Percentiles rank a stretch among this genome's conserved stretches.
Evolutionary conservation across 78 protist species (phyloP).

Genomic region (Trichosphaerium sp.): DNA sequence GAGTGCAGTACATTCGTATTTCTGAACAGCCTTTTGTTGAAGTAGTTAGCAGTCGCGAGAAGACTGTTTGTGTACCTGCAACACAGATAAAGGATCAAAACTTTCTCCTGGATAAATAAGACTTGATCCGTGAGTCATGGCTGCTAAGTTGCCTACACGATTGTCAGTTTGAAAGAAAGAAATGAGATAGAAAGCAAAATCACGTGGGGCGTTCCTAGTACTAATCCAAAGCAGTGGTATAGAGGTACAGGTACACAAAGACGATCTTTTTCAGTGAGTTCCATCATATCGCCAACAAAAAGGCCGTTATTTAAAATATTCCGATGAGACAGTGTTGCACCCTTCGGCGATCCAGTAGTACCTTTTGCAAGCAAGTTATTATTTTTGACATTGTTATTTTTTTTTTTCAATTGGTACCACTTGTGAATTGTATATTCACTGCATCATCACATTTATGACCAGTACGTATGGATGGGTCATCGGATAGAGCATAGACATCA

Average conservation of each 20-base stretch:
- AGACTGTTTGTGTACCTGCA: no score
- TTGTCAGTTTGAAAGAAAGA: no score
- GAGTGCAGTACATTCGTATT: slow-evolving; percentile 44
- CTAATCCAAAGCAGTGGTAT: slow-evolving; percentile 68
- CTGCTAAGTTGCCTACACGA: not conserved
- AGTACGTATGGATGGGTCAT: not conserved
- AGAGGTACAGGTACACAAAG: slow-evolving; percentile 74
- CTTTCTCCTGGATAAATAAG: slow-evolving; percentile 38
- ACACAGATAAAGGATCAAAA: slow-evolving; percentile 19
- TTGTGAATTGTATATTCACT: slow-evolving; percentile 61
- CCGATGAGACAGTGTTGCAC: slow-evolving; percentile 55
- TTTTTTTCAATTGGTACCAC: slow-evolving; percentile 25
- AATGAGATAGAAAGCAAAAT: no score
- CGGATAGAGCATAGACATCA: not conserved
- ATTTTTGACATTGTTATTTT: slow-evolving; percentile 8
- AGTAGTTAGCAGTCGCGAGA: no score
- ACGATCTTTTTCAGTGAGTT: not conserved
- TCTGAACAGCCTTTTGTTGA: slow-evolving; percentile 22
- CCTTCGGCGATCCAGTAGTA: slow-evolving; percentile 56
- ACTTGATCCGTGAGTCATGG: not conserved
- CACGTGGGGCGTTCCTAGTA: slow-evolving; percentile 36
- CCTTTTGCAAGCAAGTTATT: not conserved
- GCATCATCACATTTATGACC: not conserved
- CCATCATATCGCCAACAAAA: slow-evolving; percentile 5
- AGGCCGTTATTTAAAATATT: slow-evolving; percentile 62